Percentiles rank a stretch among this genome's conserved stretches.
Conservation (phyloP, 1,284 basidiomycete genomes). For the Rhizoctonia solani region DNA sequence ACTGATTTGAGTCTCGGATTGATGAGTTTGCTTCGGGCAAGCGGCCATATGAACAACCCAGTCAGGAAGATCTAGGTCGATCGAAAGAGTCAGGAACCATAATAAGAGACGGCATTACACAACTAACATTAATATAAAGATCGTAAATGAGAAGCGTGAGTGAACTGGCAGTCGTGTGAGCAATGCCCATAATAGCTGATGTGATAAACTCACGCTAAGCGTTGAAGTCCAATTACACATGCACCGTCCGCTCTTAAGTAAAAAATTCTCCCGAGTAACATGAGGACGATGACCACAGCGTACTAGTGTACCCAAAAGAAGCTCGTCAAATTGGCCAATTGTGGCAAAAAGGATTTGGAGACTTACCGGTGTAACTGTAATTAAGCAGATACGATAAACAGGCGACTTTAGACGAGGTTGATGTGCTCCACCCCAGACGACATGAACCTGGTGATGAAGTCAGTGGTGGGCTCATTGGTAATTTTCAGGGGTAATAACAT, state of each 20-base stretch:
- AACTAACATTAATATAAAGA: conserved; percentile 42
- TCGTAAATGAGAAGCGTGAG: conserved; percentile 53
- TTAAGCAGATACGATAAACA: conserved; percentile 47
- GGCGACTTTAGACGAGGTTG: conserved; percentile 44
- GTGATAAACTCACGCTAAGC: conserved; percentile 42
- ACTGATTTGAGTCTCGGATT: conserved; percentile 48
- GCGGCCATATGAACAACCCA: conserved; percentile 53
- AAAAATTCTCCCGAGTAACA: conserved; percentile 49
- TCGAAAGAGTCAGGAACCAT: not conserved
- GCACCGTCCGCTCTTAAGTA: conserved; percentile 46
- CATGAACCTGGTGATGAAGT: conserved; percentile 44
- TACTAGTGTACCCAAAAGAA: conserved; percentile 40
- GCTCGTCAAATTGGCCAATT: not conserved
- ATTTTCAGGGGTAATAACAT: conserved; percentile 1
- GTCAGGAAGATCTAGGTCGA: conserved; percentile 50
- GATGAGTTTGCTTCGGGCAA: conserved; percentile 48
- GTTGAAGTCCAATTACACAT: conserved; percentile 53
- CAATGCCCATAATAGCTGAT: not conserved
- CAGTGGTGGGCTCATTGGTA: conserved; percentile 15
- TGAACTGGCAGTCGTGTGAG: conserved; percentile 41
- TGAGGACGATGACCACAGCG: conserved; percentile 44
- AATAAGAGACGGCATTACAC: not conserved
- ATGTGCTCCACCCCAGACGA: conserved; percentile 45
- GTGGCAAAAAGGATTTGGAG: not conserved
- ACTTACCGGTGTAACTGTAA: conserved; percentile 41